These are phyloP conservation scores for Pelargonium citronellum DNA, from an alignment of 441 rosid species.

Conservation along the genomic window DNA sequence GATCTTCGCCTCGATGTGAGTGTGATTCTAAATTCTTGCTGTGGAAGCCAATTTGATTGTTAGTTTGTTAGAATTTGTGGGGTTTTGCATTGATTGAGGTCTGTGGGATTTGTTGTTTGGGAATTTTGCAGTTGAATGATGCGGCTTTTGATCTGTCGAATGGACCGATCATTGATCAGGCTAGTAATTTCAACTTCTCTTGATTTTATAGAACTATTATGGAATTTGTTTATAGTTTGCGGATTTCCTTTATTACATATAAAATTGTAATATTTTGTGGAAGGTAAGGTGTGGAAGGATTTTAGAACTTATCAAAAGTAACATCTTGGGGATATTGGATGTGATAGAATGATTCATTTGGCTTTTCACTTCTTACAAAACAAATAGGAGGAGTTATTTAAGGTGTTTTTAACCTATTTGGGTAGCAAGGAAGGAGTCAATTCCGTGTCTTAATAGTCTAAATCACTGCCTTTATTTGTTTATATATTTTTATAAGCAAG, in stretches of 20 bases:
- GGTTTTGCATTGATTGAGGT: constrained; percentile 3
- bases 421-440: no score
- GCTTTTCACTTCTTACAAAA: no score
- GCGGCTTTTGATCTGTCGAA: constrained; percentile 94
- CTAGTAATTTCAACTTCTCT: constrained; percentile 26
- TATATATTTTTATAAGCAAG: no score
- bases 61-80: background rate
- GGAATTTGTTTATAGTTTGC: background rate
- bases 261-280: background rate
- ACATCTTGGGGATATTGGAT: no score
- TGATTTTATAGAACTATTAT: background rate
- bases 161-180: constrained; percentile 79
- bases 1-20: constrained; percentile 84
- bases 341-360: no score
- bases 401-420: no score
- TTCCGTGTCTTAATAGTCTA: no score
- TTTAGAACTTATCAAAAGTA: no score
- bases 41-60: background rate
- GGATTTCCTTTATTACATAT: background rate
- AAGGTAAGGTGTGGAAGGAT: no score
- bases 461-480: no score
- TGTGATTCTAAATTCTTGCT: constrained; percentile 12
- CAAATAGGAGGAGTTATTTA: no score
- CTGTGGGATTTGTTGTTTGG: constrained; percentile 6
- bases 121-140: constrained; percentile 56